phyloP scores from a whole-genome alignment of 2,329 filamentous ascomycete genomes.

The Zopfia rhizophila region DNA sequence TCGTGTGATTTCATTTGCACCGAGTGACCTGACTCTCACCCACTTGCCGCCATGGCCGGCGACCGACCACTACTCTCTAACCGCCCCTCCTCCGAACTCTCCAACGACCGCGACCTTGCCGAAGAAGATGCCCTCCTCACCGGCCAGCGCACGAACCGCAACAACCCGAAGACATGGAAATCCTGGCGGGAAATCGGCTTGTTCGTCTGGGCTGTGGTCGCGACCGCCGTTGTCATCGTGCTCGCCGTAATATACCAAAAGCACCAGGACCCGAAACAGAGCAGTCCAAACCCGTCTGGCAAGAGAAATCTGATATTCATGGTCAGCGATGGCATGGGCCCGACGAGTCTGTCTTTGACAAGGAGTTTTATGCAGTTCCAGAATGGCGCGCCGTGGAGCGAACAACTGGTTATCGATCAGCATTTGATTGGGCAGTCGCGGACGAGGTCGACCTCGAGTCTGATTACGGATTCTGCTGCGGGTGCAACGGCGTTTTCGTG shows the following conservation, averaged over 20 bases:
- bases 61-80: conserved; percentile 65
- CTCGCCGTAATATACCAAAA: conserved; percentile 84
- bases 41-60: conserved; percentile 47
- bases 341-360: conserved; percentile 87
- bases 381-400: conserved; percentile 75
- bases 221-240: conserved; percentile 81
- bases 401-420: conserved; percentile 82
- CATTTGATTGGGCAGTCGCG: conserved; percentile 91
- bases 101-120: conserved; percentile 65
- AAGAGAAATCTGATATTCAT: conserved; percentile 98
- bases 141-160: conserved; percentile 57
- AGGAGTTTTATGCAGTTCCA: conserved; percentile 85
- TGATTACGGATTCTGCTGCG: conserved; percentile 96
- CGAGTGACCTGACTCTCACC: conserved; percentile 5
- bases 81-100: conserved; percentile 66
- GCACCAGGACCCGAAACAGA: conserved; percentile 49
- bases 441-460: conserved; percentile 82
- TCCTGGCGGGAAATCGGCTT: conserved; percentile 79
- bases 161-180: conserved; percentile 58
- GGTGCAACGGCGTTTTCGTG: conserved; percentile 97
- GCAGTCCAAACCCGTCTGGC: conserved; percentile 56
- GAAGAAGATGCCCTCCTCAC: conserved; percentile 73
- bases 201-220: conserved; percentile 84
- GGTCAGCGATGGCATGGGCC: conserved; percentile 99
- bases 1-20: too few relatives aligned